Evolutionary conservation across 1,284 basidiomycete genomes (phyloP).

Genomic region (Marasmius oreades): DNA sequence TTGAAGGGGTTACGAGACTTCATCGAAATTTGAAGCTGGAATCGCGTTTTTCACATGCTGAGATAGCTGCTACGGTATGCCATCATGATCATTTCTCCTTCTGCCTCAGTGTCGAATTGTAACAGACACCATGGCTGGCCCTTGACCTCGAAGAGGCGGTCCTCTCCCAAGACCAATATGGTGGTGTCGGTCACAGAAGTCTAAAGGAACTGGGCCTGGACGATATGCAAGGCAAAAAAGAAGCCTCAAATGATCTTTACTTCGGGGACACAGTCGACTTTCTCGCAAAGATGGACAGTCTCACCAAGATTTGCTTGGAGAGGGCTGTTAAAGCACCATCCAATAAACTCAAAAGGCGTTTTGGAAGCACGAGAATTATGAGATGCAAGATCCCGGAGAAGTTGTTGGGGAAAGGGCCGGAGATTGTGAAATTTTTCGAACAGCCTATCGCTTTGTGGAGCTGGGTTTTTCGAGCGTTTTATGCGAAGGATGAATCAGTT

Average conservation of each 20-base stretch:
- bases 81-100: neutral
- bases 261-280: slow-evolving; percentile 13
- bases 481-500: slow-evolving; percentile 32
- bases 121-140: slow-evolving; percentile 11
- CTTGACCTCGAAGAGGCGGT: slow-evolving; percentile 10
- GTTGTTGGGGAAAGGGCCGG: slow-evolving; percentile 10
- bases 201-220: neutral
- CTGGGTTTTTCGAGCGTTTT: slow-evolving; percentile 37
- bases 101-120: neutral
- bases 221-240: neutral
- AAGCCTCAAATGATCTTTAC: neutral
- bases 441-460: slow-evolving; percentile 32
- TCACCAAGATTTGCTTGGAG: slow-evolving; percentile 5
- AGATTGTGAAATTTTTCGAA: slow-evolving; percentile 24
- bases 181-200: neutral
- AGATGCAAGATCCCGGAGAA: slow-evolving; percentile 28
- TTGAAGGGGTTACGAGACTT: neutral
- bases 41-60: neutral
- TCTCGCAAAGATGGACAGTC: neutral
- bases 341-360: slow-evolving; percentile 25
- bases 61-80: neutral
- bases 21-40: neutral
- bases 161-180: slow-evolving; percentile 1
- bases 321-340: slow-evolving; percentile 1
- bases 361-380: slow-evolving; percentile 36